phyloP scores from a whole-genome alignment of 352 stramenopile genomes.

The Phytophthora megakarya region DNA sequence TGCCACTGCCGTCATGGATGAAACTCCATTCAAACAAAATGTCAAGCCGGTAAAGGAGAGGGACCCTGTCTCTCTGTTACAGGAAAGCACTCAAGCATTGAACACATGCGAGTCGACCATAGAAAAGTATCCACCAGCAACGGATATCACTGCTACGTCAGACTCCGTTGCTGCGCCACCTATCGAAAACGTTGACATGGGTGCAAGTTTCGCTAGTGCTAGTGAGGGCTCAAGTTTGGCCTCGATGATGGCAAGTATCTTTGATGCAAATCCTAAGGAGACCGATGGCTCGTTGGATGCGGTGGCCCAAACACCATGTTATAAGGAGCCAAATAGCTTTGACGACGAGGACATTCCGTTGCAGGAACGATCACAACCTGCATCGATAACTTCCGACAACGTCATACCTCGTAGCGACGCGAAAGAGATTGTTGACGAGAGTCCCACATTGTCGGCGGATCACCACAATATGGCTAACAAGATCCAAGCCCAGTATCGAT shows the following conservation, averaged over 20 bases:
- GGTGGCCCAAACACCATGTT: neutral
- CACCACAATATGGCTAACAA: constrained; percentile 5
- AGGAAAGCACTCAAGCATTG: constrained; percentile 8
- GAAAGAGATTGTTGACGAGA: constrained; percentile 1
- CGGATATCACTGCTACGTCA: neutral
- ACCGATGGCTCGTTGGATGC: neutral
- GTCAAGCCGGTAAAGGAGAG: constrained; percentile 10
- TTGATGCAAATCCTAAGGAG: neutral
- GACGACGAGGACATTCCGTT: neutral
- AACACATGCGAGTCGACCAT: constrained; percentile 9
- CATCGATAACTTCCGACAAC: neutral
- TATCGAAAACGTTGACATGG: constrained; percentile 15
- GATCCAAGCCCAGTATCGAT: constrained; percentile 52
- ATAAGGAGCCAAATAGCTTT: neutral
- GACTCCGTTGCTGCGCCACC: neutral
- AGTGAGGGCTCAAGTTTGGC: neutral
- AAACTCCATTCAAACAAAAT: constrained; percentile 3
- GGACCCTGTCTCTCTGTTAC: constrained; percentile 3
- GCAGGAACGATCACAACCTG: neutral
- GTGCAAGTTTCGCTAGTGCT: constrained; percentile 7
- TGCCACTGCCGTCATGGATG: constrained; percentile 1
- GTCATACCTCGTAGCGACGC: neutral
- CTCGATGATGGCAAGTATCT: neutral
- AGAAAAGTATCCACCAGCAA: constrained; percentile 8
- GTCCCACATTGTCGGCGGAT: neutral